Evolutionary conservation across 805 yeast genomes (phyloP), one percentile per base, ranked within the genome.

Genomic region (Sungouiozyma ichnusensis): DNA sequence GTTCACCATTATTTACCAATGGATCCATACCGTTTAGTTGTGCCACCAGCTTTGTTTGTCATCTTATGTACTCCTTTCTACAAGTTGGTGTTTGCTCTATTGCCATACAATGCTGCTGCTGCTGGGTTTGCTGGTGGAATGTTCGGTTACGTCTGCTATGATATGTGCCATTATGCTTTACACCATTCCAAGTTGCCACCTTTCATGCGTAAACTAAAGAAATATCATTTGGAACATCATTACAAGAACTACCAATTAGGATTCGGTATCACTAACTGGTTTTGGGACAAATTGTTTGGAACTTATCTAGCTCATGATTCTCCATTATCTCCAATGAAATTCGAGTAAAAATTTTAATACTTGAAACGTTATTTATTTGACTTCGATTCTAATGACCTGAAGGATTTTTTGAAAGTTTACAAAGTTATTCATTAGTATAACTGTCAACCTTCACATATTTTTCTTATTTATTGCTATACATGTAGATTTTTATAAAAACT

Each of bases 1-100:
- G 82, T 88, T 40, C 99, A 92, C 63, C 99, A 92, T 64, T 92
- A 85, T 63, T 72, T 92, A 52, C 99, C 99, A 48, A 92, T 94
- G 98, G 99, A 92, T 67, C 76, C 76, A 46, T 70, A 77, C 61
- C 78, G 99, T 60, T 74, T 92, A 55, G 99, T 92, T 32, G 82
- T 92, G 84, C 99, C 99, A 2, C 99, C 99, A 39, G 72, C 97
- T 0, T 67, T 92, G 57, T 81, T 90, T 49, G 48, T 81, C 14
- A 64, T 74, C 2, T 66, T 92, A 48, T 79, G 86, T 38, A 74
- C 71, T 33, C 99, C 99, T 37, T 74, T 92, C 64, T 85, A 84
- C 66, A 76, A 67, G 50, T 62, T 85, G 41, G 92, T 92, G 15
- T 92, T 87, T 57, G 59, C 68, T 3, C 48, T 87, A 6, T 72